Percentiles rank a stretch among this genome's conserved stretches.
These are phyloP conservation scores for Cinnamomum micranthum DNA, from an alignment of 164 flowering plant species.

Conservation along the genomic window DNA sequence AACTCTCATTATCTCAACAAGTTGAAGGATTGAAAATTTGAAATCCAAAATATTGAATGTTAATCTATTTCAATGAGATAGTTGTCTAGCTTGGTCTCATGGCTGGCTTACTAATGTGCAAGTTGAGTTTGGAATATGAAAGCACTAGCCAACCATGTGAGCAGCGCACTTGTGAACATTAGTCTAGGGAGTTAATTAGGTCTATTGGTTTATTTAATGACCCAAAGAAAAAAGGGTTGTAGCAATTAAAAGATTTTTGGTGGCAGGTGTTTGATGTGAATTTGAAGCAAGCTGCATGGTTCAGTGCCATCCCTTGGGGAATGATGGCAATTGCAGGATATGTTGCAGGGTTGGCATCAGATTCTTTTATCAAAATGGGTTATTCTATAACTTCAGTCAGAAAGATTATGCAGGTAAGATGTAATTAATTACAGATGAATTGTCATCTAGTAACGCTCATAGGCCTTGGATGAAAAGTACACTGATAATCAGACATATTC, in stretches of 20 bases:
- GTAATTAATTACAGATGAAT: neutral
- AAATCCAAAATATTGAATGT: too few relatives aligned
- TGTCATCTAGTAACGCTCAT: neutral
- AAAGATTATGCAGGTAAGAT: slow-evolving; percentile 86
- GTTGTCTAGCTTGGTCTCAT: too few relatives aligned
- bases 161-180: too few relatives aligned
- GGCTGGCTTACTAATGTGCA: too few relatives aligned
- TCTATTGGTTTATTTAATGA: too few relatives aligned
- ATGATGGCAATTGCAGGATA: slow-evolving; percentile 90
- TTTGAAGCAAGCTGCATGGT: slow-evolving; percentile 97
- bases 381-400: slow-evolving; percentile 65
- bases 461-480: too few relatives aligned
- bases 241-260: neutral
- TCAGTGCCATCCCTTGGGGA: slow-evolving; percentile 97
- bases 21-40: too few relatives aligned
- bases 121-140: too few relatives aligned
- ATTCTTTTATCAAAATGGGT: slow-evolving; percentile 62
- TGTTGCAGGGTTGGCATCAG: slow-evolving; percentile 68
- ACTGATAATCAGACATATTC: neutral
- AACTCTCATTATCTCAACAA: too few relatives aligned
- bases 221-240: neutral
- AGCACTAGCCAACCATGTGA: too few relatives aligned
- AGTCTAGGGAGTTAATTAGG: too few relatives aligned
- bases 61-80: too few relatives aligned
- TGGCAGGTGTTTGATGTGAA: slow-evolving; percentile 79